Percentiles rank a stretch among this genome's conserved stretches.
Conservation (phyloP, 306 rosid species). For the Cercis canadensis region DNA sequence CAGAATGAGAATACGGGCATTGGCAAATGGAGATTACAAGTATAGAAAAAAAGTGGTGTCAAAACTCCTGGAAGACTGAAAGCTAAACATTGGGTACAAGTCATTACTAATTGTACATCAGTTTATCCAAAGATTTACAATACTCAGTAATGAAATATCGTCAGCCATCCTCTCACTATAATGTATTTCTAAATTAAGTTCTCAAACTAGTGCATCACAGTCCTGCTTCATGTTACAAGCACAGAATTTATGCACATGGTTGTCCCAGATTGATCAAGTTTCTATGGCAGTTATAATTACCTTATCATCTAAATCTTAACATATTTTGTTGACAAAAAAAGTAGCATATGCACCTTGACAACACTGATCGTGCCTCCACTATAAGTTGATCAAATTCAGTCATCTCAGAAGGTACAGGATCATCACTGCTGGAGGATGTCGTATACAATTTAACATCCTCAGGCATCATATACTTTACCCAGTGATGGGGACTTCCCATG, state of each 20-base stretch:
- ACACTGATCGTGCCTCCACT: slow-evolving; percentile 75
- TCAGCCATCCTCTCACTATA: not conserved
- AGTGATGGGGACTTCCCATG: slow-evolving; percentile 68
- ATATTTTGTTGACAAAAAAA: slow-evolving; percentile 3
- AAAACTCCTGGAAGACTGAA: not conserved
- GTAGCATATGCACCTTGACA: slow-evolving; percentile 67
- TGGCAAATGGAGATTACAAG: not conserved
- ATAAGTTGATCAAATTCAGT: slow-evolving; percentile 78
- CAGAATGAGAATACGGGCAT: not conserved
- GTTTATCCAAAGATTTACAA: slow-evolving; percentile 15
- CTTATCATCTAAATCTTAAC: not conserved
- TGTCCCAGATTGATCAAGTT: slow-evolving; percentile 9
- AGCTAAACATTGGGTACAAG: not conserved
- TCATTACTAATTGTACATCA: not conserved
- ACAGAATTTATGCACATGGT: slow-evolving; percentile 26
- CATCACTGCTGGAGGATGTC: slow-evolving; percentile 45
- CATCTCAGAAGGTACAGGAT: slow-evolving; percentile 41
- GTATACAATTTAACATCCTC: slow-evolving; percentile 52
- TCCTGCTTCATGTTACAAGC: slow-evolving; percentile 6
- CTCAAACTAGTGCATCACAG: slow-evolving; percentile 1
- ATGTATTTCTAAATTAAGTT: slow-evolving; percentile 1
- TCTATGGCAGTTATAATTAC: slow-evolving; percentile 13
- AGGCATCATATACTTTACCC: slow-evolving; percentile 85
- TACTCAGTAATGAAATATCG: slow-evolving; percentile 12
- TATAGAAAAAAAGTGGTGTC: not conserved